A percentile compares a stretch with the other conserved stretches of the same genome.
phyloP scores from a whole-genome alignment of 2,329 filamentous ascomycete species.

The Trichoderma simmonsii region DNA sequence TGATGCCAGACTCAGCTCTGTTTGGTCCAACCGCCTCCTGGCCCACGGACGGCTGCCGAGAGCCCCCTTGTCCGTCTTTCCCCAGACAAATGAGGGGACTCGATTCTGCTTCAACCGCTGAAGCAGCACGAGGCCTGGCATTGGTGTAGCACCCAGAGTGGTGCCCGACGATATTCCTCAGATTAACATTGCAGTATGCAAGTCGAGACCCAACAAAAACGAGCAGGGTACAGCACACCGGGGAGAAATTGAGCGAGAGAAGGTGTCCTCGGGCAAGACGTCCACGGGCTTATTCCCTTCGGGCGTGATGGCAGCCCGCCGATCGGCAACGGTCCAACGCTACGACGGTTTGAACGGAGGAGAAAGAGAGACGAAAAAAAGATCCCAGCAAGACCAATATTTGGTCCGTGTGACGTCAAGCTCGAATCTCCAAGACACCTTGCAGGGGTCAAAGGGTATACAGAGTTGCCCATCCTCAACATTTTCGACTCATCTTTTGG shows the following conservation, averaged over 20 bases:
- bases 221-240: neutral
- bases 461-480: neutral
- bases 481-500: neutral
- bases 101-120: neutral
- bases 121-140: neutral
- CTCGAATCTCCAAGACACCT: neutral
- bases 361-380: neutral
- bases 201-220: neutral
- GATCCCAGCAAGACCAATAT: neutral
- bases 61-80: neutral
- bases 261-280: neutral
- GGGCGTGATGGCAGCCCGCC: neutral
- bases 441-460: neutral
- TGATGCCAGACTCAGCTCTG: neutral
- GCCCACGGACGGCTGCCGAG: neutral
- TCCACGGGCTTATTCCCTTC: neutral
- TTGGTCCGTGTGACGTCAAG: slow-evolving; percentile 8
- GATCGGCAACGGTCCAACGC: slow-evolving; percentile 1
- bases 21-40: neutral
- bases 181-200: slow-evolving; percentile 1
- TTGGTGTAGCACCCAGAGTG: slow-evolving; percentile 8
- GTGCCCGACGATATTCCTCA: slow-evolving; percentile 11
- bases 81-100: neutral
- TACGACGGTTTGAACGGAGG: neutral
- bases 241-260: neutral